Base-by-base conservation (phyloP, 306 rosid genomes). In the Mimosa pudica region DNA sequence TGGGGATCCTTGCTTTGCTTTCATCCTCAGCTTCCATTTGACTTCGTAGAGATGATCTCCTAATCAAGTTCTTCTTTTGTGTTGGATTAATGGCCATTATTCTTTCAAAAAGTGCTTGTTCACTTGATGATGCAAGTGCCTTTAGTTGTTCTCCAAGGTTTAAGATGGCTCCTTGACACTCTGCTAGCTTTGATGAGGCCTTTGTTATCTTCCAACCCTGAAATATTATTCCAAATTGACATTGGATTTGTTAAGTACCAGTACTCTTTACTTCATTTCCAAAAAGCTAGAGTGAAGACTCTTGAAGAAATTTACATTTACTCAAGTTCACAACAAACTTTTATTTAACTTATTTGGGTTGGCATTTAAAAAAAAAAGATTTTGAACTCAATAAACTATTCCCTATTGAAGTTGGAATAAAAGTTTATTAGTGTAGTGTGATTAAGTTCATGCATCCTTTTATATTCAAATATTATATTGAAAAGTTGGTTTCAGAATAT, bases 181-280 rank as follows among this genome's bases (percentile, higher is more conserved):
- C 97, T 6, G 94, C 91, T 82, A 92, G 76, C 91, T 90, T 92
- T 41, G 89, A 82, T 24, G 97, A 92, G 75, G 96, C 92, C 80
- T 93, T 81, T 71, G 92, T 92, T 69, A 92, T 88, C 92, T 90
- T 92, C 94, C 96, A 90, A n/a, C 91, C 94, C 97, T 92, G 86
- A 57, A 73, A 52, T 48, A 79, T 77, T 0, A 79, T 67, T 66
- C 70, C 38, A 65, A 65, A 10, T 38, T 66, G 48, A 41, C 38
- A 1, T 71, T 75, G 17, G 9, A 30, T 45, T 48, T 68, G 42
- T 49, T 13, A 38, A 38, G 42, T 38, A 38, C 42, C 5, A 38
- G 5, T 38, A 38, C 42, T 38, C 42, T 5, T 38, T 38, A 38
- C 42, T 38, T 38, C 3, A 38, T 38, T 38, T 38, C 42, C 42